Percentiles rank a stretch among this genome's conserved stretches.
Conservation (phyloP, 73 alveolate species). For the Paramecium tetraurelia region DNA sequence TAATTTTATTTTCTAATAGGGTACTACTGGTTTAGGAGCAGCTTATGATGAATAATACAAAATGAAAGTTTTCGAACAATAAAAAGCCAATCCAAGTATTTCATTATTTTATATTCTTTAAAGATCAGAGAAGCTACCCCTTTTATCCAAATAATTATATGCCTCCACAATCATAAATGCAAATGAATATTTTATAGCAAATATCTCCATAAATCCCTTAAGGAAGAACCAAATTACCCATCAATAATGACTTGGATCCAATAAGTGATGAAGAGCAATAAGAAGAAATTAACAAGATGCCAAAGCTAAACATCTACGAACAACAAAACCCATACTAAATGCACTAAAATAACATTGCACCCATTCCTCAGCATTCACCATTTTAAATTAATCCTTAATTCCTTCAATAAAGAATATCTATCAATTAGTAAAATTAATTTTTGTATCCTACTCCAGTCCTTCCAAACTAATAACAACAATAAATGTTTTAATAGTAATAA, state of each 20-base stretch:
- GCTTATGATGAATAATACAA: not conserved
- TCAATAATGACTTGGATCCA: not conserved
- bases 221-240: not conserved
- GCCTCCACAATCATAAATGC: not conserved
- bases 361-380: not conserved
- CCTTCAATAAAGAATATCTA: not conserved
- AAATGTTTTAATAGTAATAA: not conserved
- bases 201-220: not conserved
- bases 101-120: not conserved
- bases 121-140: not conserved
- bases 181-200: not conserved
- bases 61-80: not conserved
- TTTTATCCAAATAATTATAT: not conserved
- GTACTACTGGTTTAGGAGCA: constrained; percentile 23
- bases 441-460: not conserved
- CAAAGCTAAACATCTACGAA: not conserved
- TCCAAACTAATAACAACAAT: not conserved
- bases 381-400: not conserved
- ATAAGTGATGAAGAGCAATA: not conserved
- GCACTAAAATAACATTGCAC: not conserved
- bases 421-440: not conserved
- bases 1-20: not conserved
- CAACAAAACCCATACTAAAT: not conserved
- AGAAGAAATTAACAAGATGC: not conserved
- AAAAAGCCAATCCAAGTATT: not conserved